phyloP scores from a whole-genome alignment of 1,139 yeast genomes.

The Hyphopichia buzzinii region DNA sequence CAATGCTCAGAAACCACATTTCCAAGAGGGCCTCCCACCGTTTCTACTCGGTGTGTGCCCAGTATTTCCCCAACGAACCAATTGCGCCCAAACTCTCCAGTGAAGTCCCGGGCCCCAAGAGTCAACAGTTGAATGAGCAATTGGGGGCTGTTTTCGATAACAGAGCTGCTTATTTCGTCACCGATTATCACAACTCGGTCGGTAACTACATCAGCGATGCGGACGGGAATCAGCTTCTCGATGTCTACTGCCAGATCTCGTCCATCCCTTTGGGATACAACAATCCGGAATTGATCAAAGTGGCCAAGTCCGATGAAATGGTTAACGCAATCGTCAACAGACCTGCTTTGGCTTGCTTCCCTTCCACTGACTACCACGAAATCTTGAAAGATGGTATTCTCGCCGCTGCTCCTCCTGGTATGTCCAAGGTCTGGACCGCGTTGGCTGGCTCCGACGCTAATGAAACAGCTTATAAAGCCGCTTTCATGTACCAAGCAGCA shows the following conservation, averaged over 20 bases:
- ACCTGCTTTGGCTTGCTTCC: conserved; percentile 76
- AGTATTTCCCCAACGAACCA: conserved; percentile 54
- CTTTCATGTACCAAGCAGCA: conserved; percentile 69
- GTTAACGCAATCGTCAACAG: conserved; percentile 65
- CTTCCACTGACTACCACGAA: conserved; percentile 51
- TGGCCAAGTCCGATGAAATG: conserved; percentile 66
- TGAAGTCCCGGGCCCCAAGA: conserved; percentile 61
- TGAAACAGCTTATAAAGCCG: conserved; percentile 76
- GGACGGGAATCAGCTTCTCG: conserved; percentile 64
- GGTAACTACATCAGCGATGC: conserved; percentile 74
- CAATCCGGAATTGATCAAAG: conserved; percentile 63
- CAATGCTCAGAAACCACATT: too few relatives aligned
- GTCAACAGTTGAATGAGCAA: conserved; percentile 44
- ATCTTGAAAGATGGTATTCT: conserved; percentile 56
- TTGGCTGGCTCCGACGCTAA: conserved; percentile 75
- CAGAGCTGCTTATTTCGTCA: conserved; percentile 66
- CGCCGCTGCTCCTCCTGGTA: conserved; percentile 70
- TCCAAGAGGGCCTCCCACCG: conserved; percentile 5
- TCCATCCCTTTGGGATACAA: conserved; percentile 75
- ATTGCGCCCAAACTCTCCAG: conserved; percentile 46
- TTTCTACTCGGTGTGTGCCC: conserved; percentile 13
- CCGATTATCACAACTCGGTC: conserved; percentile 61
- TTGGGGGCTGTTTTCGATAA: conserved; percentile 60
- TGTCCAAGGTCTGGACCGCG: conserved; percentile 65
- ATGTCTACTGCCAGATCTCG: conserved; percentile 70